These are phyloP conservation scores for Phytopythium aichiense DNA, from an alignment of 352 stramenopile species.

Conservation along the genomic window DNA sequence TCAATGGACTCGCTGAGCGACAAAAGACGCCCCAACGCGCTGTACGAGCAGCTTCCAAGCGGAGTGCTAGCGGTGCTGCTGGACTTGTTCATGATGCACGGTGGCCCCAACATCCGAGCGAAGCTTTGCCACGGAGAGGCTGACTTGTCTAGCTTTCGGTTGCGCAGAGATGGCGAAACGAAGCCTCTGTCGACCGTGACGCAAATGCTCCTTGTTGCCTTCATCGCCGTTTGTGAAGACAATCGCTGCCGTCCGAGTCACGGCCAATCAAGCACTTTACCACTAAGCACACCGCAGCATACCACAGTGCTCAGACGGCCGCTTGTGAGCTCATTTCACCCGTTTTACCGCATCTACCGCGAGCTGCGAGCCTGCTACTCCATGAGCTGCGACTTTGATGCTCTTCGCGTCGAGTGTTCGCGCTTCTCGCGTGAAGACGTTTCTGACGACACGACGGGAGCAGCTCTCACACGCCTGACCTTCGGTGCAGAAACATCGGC, in stretches of 20 bases:
- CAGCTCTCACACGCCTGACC: slow-evolving; percentile 16
- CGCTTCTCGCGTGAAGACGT: slow-evolving; percentile 8
- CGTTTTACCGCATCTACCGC: slow-evolving; percentile 45
- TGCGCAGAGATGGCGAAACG: background rate
- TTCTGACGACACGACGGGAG: background rate
- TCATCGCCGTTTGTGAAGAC: slow-evolving; percentile 23
- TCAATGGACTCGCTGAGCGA: background rate
- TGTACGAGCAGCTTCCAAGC: slow-evolving; percentile 44
- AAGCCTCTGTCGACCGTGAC: slow-evolving; percentile 6
- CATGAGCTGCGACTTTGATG: slow-evolving; percentile 15
- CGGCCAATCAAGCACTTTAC: background rate
- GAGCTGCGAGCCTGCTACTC: slow-evolving; percentile 9
- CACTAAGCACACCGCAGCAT: background rate
- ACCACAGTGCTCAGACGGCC: background rate
- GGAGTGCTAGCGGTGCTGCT: slow-evolving; percentile 40
- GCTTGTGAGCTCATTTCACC: slow-evolving; percentile 47
- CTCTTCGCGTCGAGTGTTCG: slow-evolving; percentile 21
- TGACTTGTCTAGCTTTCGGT: slow-evolving; percentile 26
- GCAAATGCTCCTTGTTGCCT: slow-evolving; percentile 30
- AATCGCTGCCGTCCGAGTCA: background rate
- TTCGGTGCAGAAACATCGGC: slow-evolving; percentile 11
- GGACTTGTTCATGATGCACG: slow-evolving; percentile 77
- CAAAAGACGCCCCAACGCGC: slow-evolving; percentile 20
- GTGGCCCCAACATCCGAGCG: slow-evolving; percentile 56
- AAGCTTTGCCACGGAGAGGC: slow-evolving; percentile 74